Conservation (phyloP, 345 rosid genomes). For the Camelina sativa region DNA sequence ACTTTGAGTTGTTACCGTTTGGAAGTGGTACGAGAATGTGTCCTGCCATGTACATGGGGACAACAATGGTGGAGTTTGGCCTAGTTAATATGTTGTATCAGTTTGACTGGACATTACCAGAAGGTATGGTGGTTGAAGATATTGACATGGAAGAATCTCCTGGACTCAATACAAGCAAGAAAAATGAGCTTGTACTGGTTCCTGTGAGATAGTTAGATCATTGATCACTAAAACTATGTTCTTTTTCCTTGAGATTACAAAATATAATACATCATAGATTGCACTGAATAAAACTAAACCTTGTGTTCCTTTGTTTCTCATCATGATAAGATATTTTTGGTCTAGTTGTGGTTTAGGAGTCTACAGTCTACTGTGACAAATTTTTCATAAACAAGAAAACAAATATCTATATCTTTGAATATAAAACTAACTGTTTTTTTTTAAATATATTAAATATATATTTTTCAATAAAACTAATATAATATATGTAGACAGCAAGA, state of each 20-base stretch:
- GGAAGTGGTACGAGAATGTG: conserved; percentile 53
- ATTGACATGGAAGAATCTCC: conserved; percentile 48
- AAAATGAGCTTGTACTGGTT: conserved; percentile 40
- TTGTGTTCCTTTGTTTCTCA: neutral
- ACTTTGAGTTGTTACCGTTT: conserved; percentile 42
- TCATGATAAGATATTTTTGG: neutral
- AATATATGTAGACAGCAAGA: no score
- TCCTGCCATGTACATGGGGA: conserved; percentile 34
- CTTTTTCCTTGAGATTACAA: neutral
- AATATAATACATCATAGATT: neutral
- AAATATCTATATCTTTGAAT: no score
- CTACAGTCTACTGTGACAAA: no score
- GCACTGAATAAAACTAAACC: neutral
- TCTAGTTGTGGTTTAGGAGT: no score
- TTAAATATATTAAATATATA: no score
- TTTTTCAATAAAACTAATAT: no score
- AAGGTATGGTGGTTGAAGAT: conserved; percentile 37
- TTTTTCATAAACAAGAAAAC: no score
- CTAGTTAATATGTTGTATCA: conserved; percentile 47
- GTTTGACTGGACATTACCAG: conserved; percentile 55
- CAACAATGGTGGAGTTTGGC: conserved; percentile 3
- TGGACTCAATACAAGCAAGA: conserved; percentile 40
- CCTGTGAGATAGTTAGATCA: conserved; percentile 22
- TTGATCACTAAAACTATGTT: neutral
- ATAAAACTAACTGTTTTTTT: no score